Evolutionary conservation across 2,329 filamentous ascomycete species (phyloP), one percentile per base, ranked within the genome.

Genomic region (Pseudogymnoascus sp.): DNA sequence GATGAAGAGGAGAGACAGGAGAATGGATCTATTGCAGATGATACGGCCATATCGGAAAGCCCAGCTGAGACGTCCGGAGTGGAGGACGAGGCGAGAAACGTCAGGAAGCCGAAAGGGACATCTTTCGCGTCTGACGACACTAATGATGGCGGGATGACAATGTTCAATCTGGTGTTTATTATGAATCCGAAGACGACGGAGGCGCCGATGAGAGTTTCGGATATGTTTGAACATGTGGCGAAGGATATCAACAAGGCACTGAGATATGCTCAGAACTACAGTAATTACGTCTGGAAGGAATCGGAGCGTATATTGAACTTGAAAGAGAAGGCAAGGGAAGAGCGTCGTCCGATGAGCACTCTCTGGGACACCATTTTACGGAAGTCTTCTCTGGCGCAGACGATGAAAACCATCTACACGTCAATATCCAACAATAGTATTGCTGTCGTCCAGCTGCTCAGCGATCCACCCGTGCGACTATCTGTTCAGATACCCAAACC

Each of bases 101-200:
- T 18, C 65, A 65, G 5, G 70, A 69, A 31, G 66, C 67, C 14
- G 66, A 69, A 38, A 67, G 69, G 23, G 63, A 67, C 35, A 11
- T 40, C 59, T 44, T 63, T 56, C 11, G 60, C 63, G 18, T 68
- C 65, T 2, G 70, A 71, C 10, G 69, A 67, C 12, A 70, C 69
- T 37, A 70, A 71, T 64, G 47, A 66, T 66, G 68, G 69, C 50
- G 69, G 67, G 16, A 92, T 97, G 90, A 92, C 88, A 66, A 97
- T 97, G 93, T 99, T 99, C 77, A 96, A 97, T 74, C 84, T 97
- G 10, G 92, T 97, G 23, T 97, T 97, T 74, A 90, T 96, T 60
- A 79, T 97, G 67, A 89, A 91, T 68, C 90, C 92, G 2, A 88
- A 87, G 60, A 85, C 87, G 61, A 80, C 92, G 63, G 90, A 96